Conservation (phyloP, 495 filamentous ascomycete genomes). For the Extremus antarcticus region DNA sequence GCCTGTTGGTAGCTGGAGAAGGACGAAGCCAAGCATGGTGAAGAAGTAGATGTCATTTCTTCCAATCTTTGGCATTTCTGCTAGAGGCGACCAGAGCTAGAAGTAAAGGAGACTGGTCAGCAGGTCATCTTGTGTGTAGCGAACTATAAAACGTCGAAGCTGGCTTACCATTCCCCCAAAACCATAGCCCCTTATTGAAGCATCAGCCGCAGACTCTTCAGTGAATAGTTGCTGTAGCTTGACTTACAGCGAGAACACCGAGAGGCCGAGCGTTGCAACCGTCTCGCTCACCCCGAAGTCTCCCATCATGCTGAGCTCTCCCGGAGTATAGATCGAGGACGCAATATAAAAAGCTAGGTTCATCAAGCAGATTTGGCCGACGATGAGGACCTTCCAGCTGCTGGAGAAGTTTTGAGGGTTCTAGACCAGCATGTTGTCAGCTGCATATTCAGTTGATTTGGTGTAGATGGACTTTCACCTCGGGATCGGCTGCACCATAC, state of each 20-base stretch:
- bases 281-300: constrained; percentile 13
- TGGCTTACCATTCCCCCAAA: constrained; percentile 8
- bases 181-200: constrained; percentile 1
- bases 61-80: constrained; percentile 22
- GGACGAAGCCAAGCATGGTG: constrained; percentile 33
- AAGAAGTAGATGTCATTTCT: constrained; percentile 28
- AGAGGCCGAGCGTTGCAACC: constrained; percentile 15
- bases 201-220: background rate
- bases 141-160: no score
- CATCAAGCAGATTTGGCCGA: background rate
- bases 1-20: constrained; percentile 25
- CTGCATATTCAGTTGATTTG: no score
- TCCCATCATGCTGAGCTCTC: background rate
- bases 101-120: no score
- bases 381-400: background rate
- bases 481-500: background rate
- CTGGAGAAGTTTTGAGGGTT: background rate
- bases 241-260: constrained; percentile 7
- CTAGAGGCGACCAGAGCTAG: constrained; percentile 18
- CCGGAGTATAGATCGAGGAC: constrained; percentile 15
- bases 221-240: background rate
- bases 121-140: no score
- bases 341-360: constrained; percentile 11
- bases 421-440: background rate
- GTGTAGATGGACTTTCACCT: no score